Evolutionary conservation across 208 protist species (phyloP).

Genomic region (Entamoeba invadens): DNA sequence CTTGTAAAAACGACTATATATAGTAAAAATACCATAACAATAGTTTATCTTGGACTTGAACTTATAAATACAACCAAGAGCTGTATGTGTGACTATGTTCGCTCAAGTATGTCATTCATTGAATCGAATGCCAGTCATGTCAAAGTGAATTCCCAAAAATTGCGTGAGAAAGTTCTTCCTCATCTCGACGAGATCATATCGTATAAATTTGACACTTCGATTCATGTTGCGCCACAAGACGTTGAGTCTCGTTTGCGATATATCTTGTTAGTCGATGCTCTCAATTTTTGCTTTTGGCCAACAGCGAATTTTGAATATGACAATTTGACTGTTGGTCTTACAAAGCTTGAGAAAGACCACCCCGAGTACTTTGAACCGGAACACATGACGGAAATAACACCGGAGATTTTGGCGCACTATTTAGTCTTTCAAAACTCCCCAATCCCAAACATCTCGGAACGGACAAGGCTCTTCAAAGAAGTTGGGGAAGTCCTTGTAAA

Average conservation of each 20-base stretch:
- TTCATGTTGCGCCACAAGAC: background rate
- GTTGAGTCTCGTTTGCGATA: background rate
- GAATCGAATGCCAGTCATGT: background rate
- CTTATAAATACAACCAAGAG: too few relatives aligned
- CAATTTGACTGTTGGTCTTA: background rate
- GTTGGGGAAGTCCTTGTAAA: background rate
- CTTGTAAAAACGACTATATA: too few relatives aligned
- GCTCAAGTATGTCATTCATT: background rate
- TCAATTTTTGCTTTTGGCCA: constrained; percentile 11
- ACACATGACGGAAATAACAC: background rate
- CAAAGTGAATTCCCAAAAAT: background rate
- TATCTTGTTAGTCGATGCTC: background rate
- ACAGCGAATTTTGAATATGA: background rate
- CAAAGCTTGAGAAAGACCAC: background rate
- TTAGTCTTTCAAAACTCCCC: background rate
- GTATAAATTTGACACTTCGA: background rate
- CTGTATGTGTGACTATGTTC: background rate
- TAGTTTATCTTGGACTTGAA: too few relatives aligned
- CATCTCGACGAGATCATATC: background rate
- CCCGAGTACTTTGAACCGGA: background rate
- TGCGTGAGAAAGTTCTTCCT: background rate
- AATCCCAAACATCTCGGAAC: background rate
- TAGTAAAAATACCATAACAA: too few relatives aligned
- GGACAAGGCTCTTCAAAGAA: background rate
- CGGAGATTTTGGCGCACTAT: background rate